Base-by-base conservation (phyloP, 2,329 filamentous ascomycete genomes). In the Pseudopyrenochaeta lycopersici region DNA sequence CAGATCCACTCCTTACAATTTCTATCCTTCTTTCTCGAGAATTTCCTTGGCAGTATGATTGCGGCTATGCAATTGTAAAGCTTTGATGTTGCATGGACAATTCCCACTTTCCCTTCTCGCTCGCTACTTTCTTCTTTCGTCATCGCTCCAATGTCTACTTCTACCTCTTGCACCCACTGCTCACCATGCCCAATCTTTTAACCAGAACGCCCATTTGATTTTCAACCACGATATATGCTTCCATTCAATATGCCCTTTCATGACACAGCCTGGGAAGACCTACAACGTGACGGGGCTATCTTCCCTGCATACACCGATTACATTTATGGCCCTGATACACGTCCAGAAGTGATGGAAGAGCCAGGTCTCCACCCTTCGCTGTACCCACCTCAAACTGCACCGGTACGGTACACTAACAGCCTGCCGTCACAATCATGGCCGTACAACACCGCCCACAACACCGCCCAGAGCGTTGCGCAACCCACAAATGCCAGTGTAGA, bases 271-370 rank as follows among this genome's bases (percentile, higher is more conserved):
- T 65, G 58, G 56, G 60, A 68, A 18, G 57, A 66, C 15, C 33
- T 52, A 6, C 54, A 56, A 45, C 63, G 62, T 39, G 64, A 68
- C 46, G 55, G 44, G 31, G 51, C 46, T 9, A 21, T 54, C 31
- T 69, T 69, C 31, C 64, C 64, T 14, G 64, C 66, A 6, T 69
- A 63, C 38, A 62, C 43, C 3, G 63, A 69, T 47, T 68, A 55
- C 15, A 33, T 69, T 12, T 62, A 51, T 9, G 66, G 62, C 27
- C 23, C 58, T 7, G 63, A 66, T 35, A 33, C 30, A 10, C 60
- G 59, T 7, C 38, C 49, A 5, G 33, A 58, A 3, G 56, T 54
- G 21, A 38, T 32, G 5, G 42, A 63, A 17, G 54, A 64, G 40
- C 62, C 60, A 46, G 57, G 62, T 10, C 15, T 63, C 12, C 63